A percentile compares a stretch with the other conserved stretches of the same genome.
Conservation (phyloP, 1,284 basidiomycete genomes). For the Rhizoctonia solani region DNA sequence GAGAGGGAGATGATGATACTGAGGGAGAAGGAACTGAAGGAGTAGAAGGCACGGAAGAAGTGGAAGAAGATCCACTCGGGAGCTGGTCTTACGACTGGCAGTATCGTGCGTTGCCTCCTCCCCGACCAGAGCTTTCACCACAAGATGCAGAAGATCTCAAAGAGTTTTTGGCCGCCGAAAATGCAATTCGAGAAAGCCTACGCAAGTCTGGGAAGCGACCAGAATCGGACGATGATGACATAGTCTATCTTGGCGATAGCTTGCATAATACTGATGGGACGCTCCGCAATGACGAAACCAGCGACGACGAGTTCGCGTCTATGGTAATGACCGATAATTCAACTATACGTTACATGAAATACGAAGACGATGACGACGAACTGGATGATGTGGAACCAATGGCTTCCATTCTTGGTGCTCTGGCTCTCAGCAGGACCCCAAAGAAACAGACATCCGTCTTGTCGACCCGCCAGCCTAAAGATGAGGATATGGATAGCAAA, state of each 20-base stretch:
- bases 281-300: constrained; percentile 17
- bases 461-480: background rate
- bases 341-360: constrained; percentile 10
- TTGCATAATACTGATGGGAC: constrained; percentile 15
- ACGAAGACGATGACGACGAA: constrained; percentile 10
- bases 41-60: constrained; percentile 23
- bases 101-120: constrained; percentile 8
- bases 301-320: constrained; percentile 28
- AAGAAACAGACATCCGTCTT: background rate
- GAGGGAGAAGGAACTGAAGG: constrained; percentile 11
- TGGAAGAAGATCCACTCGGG: constrained; percentile 20
- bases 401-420: constrained; percentile 28
- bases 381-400: constrained; percentile 18
- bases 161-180: constrained; percentile 36
- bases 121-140: constrained; percentile 33
- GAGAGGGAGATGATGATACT: constrained; percentile 14
- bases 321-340: constrained; percentile 1
- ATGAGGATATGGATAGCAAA: background rate
- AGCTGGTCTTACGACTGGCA: constrained; percentile 22
- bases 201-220: constrained; percentile 18
- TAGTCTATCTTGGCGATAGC: constrained; percentile 25
- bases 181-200: constrained; percentile 13
- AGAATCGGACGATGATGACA: constrained; percentile 26
- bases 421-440: constrained; percentile 5
- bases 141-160: constrained; percentile 35